Evolutionary conservation across 805 yeast species (phyloP).

Genomic region (Yamadazyma kitorensis): DNA sequence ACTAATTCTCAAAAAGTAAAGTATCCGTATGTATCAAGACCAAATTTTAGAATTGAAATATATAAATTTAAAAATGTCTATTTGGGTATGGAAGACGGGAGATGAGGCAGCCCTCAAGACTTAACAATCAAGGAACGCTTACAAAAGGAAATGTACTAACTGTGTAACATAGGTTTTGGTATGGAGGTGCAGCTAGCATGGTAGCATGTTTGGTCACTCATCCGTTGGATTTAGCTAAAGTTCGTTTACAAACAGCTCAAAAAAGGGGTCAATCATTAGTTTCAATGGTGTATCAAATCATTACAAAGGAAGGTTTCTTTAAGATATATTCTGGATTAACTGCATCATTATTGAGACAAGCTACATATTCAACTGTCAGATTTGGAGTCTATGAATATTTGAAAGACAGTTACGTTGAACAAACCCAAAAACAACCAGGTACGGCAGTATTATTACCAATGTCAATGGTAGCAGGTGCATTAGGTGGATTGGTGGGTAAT

Average conservation of each 20-base stretch:
- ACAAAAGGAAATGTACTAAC: conserved; percentile 8
- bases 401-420: conserved; percentile 49
- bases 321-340: conserved; percentile 80
- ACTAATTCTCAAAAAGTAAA: conserved; percentile 4
- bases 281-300: conserved; percentile 58
- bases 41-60: too few relatives aligned
- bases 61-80: too few relatives aligned
- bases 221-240: conserved; percentile 85
- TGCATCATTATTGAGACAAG: conserved; percentile 82
- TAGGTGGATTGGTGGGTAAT: conserved; percentile 84
- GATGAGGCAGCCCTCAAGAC: neutral
- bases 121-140: too few relatives aligned
- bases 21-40: conserved; percentile 10
- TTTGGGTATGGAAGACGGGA: too few relatives aligned
- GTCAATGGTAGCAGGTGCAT: conserved; percentile 82
- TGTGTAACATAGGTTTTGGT: conserved; percentile 45
- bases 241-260: conserved; percentile 76
- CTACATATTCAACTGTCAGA: conserved; percentile 82
- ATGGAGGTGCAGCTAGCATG: conserved; percentile 69
- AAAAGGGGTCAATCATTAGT: conserved; percentile 62
- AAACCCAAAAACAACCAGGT: conserved; percentile 47
- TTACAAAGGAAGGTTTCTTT: conserved; percentile 60
- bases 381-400: conserved; percentile 82
- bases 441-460: conserved; percentile 63
- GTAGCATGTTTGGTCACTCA: conserved; percentile 69